phyloP scores from a whole-genome alignment of 441 rosid genomes.

The Erodium texanum region DNA sequence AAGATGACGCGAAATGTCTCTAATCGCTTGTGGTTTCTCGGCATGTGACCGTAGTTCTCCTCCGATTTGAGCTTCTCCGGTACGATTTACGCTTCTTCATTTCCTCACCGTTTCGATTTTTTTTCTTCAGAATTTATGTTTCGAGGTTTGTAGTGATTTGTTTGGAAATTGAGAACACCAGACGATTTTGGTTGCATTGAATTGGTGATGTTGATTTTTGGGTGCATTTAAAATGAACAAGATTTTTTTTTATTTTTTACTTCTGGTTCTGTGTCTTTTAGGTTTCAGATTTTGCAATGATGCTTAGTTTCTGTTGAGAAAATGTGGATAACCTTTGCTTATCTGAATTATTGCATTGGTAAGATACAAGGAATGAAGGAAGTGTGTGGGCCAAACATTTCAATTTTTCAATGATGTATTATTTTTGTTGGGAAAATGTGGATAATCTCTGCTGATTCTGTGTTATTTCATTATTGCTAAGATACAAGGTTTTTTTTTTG shows the following conservation, averaged over 20 bases:
- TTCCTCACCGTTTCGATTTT: neutral
- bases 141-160: neutral
- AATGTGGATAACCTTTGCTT: neutral
- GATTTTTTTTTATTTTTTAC: neutral
- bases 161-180: neutral
- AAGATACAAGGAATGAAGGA: neutral
- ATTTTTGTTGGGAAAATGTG: neutral
- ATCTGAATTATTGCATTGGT: too few relatives aligned
- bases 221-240: neutral
- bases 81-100: neutral
- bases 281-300: neutral
- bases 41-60: neutral
- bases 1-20: neutral
- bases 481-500: neutral
- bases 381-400: neutral
- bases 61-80: neutral
- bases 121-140: neutral
- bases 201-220: neutral
- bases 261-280: neutral
- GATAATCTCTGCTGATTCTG: neutral
- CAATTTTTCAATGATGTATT: neutral
- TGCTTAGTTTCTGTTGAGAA: neutral
- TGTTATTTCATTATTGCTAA: neutral
- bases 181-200: neutral
- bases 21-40: neutral